Evolutionary conservation across 1,284 basidiomycete species (phyloP).

Genomic region (Anthracocystis panici-leucophaei): DNA sequence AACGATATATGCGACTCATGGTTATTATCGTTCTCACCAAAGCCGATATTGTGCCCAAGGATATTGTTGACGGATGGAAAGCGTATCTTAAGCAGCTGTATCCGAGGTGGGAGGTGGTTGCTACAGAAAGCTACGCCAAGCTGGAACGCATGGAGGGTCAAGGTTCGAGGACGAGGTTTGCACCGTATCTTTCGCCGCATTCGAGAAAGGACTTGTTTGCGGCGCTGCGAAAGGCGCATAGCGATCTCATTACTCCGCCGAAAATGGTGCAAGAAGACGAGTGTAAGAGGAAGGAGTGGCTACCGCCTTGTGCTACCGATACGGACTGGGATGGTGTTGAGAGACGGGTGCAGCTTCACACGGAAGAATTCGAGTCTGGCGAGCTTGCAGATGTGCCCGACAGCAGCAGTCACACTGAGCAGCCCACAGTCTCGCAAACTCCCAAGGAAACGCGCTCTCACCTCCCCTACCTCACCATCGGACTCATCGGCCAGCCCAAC

Average conservation of each 20-base stretch:
- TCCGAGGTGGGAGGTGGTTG: slow-evolving; percentile 52
- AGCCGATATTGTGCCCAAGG: slow-evolving; percentile 50
- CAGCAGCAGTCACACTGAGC: background rate
- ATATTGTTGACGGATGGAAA: slow-evolving; percentile 50
- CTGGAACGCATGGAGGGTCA: slow-evolving; percentile 53
- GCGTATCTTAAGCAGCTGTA: slow-evolving; percentile 39
- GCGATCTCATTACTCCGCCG: slow-evolving; percentile 79
- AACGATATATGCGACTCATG: slow-evolving; percentile 71
- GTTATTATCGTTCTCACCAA: slow-evolving; percentile 70
- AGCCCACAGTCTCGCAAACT: background rate
- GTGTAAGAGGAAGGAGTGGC: slow-evolving; percentile 77
- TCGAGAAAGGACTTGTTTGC: slow-evolving; percentile 73
- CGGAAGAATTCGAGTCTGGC: slow-evolving; percentile 17
- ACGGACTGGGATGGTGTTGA: slow-evolving; percentile 56
- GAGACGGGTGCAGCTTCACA: slow-evolving; percentile 39
- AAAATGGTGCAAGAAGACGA: slow-evolving; percentile 74
- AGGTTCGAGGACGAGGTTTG: slow-evolving; percentile 44
- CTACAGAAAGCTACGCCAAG: slow-evolving; percentile 53
- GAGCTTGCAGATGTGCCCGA: background rate
- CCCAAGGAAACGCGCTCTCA: slow-evolving; percentile 23
- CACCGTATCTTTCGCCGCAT: slow-evolving; percentile 43
- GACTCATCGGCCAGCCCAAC: slow-evolving; percentile 79
- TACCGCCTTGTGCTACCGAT: slow-evolving; percentile 70
- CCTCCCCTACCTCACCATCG: slow-evolving; percentile 52
- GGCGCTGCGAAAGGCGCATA: slow-evolving; percentile 78